Conservation (phyloP, 306 rosid genomes). For the Mucuna pruriens region DNA sequence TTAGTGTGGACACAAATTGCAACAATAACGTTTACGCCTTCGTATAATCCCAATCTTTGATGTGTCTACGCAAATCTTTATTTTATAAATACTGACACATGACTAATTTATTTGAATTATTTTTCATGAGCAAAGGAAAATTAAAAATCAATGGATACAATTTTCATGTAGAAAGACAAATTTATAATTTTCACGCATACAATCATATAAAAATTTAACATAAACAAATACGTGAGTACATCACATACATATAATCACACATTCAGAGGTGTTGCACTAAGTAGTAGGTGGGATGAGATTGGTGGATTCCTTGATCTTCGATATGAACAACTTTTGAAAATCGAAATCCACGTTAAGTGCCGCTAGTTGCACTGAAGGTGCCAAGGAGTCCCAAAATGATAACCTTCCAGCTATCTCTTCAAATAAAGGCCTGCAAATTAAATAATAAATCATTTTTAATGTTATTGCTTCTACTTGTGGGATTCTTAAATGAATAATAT, state of each 20-base stretch:
- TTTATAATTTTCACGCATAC: neutral
- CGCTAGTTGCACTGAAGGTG: constrained; percentile 48
- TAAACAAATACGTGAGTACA: neutral
- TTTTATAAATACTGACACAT: too few species aligned
- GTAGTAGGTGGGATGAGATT: constrained; percentile 18
- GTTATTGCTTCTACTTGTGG: neutral
- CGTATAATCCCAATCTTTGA: too few species aligned
- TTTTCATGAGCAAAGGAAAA: too few species aligned
- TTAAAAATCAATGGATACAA: too few species aligned
- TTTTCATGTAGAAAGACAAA: too few species aligned
- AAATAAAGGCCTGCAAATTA: constrained; percentile 52
- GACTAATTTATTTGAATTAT: too few species aligned
- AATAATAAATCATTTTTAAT: neutral
- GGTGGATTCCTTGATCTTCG: constrained; percentile 36
- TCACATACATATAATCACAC: neutral
- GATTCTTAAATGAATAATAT: neutral
- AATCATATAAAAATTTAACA: neutral
- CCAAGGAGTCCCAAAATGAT: constrained; percentile 52
- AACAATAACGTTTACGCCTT: too few species aligned
- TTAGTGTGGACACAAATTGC: too few species aligned
- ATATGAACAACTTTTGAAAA: constrained; percentile 48
- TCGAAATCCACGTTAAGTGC: constrained; percentile 54
- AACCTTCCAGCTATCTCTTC: constrained; percentile 54
- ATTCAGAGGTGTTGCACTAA: neutral
- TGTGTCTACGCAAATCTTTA: too few species aligned